Evolutionary conservation across 331 rosid species (phyloP), one percentile per base, ranked within the genome.

Genomic region (Rosa hybrid): DNA sequence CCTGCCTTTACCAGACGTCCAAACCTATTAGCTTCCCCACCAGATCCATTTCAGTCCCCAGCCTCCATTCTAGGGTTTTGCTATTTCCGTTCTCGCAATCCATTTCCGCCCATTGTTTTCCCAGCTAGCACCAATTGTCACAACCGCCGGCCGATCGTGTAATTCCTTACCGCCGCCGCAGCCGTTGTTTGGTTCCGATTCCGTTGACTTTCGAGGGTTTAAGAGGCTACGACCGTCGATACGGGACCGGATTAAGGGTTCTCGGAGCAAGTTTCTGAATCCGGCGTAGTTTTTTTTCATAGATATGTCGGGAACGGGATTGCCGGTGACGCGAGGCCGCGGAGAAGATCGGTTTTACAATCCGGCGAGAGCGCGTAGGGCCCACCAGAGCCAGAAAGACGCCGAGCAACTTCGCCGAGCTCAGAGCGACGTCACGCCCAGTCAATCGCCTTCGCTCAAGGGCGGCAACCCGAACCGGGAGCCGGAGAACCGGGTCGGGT

Each of bases 321-420:
- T 88, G 62, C 91, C 88, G 82, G 78, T 90, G 42, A 83, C 87
- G 60, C 89, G 88, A 18, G 91, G 81, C 68, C 89, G 88, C 17
- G 94, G 94, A 25, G 96, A 92, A 64, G 95, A 89, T 72, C 91
- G 98, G 46, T 92, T 89, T 76, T 86, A 85, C 77, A 79, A 84
- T 60, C 81, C 94, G 34, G 81, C 80, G 2, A 92, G 88, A 59
- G 91, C 89, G 67, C 91, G 95, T 20, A 82, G 87, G 72, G 81
- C 86, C 13, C 69, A 87, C 39, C 89, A 86, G 41, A 78, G 80
- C 75, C 62, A 76, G 74, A 89, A 80, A 46, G 85, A 70, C 30
- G 86, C 72, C 44, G 95, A 91, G 30, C 83, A 68, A 74, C 83
- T 92, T 4, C 82, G 90, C 5, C 83, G 92, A 84, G 91, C 89